A percentile compares a stretch with the other conserved stretches of the same genome.
Evolutionary conservation across 805 yeast genomes (phyloP).

Genomic region (Myxozyma lipomycoides): DNA sequence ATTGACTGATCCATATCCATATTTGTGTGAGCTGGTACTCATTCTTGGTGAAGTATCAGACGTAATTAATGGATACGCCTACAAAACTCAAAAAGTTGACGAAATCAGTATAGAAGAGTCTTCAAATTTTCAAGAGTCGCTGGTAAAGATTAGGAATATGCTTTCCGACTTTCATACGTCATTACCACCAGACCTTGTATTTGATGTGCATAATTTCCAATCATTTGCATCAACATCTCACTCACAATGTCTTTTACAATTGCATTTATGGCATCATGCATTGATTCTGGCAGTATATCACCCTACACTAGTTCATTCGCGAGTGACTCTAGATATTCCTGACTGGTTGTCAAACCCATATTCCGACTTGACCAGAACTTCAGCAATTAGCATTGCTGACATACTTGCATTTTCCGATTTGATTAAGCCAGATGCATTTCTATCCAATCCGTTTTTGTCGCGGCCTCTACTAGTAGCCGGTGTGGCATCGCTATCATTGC

Average conservation of each 20-base stretch:
- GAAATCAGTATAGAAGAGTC: background rate
- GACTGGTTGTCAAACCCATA: constrained; percentile 27
- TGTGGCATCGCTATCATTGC: constrained; percentile 30
- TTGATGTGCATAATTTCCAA: constrained; percentile 33
- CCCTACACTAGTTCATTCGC: constrained; percentile 32
- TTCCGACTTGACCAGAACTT: constrained; percentile 31
- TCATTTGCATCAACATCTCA: constrained; percentile 28
- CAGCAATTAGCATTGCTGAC: constrained; percentile 35
- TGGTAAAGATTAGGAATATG: constrained; percentile 25
- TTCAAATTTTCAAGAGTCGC: background rate
- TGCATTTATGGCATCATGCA: constrained; percentile 35
- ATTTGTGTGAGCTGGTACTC: constrained; percentile 29
- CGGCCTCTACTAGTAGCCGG: constrained; percentile 35
- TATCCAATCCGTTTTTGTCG: constrained; percentile 32
- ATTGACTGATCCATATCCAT: constrained; percentile 32
- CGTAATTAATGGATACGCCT: constrained; percentile 27
- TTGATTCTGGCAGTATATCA: constrained; percentile 34
- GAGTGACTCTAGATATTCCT: constrained; percentile 27
- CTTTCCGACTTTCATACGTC: constrained; percentile 31
- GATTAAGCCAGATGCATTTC: constrained; percentile 31
- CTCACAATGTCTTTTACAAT: constrained; percentile 31
- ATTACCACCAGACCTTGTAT: constrained; percentile 31
- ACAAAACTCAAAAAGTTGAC: background rate
- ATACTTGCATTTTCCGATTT: constrained; percentile 33
- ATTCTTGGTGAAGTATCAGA: constrained; percentile 32